Base-by-base conservation (phyloP, 1,284 basidiomycete species). In the Trichosporon coremiiforme region DNA sequence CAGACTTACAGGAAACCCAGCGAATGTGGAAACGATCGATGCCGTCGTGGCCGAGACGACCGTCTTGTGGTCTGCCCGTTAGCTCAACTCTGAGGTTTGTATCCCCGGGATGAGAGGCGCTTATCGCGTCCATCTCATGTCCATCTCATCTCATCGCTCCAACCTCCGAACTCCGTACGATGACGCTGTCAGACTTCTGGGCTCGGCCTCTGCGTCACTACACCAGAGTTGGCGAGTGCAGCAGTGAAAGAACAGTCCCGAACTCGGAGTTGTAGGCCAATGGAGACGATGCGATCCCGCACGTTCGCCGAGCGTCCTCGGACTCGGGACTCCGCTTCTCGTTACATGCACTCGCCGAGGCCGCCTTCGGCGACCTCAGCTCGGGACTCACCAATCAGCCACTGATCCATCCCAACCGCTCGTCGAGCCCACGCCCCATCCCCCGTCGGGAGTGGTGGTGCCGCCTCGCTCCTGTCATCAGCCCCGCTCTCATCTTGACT, bases 11-110 rank as follows among this genome's bases (percentile, higher is more conserved):
- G 85, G 85, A 70, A 85, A 85, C 31, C 84, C 84, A 1, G 81
- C 77, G 68, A 84, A 80, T 1, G 84, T 85, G 9, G 84, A 84
- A 31, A 83, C 70, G 62, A 85, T 76, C 8, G 82, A 83, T 1
- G 84, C 84, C 2, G 80, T 78, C 2, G 83, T 82, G 1, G 84
- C 84, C 2, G 80, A 80, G 17, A 80, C 79, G 33, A 83, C 7
- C 45, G 38, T 17, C 22, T 64, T 50, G 62, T 64, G 60, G 31
- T 68, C 64, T 45, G 38, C 25, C 17, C 5, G 64, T 41, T 29
- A 64, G 38, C 22, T 35, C 29, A 15, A 35, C 9, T 35, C 33
- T 35, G 33, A 25, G 25, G 25, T 25, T 25, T 25, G 25, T 25
- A 25, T 25, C 25, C 25, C 33, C 33, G 9, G 33, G 7, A 8